phyloP scores from a whole-genome alignment of 441 rosid genomes.

The Sinapis alba region DNA sequence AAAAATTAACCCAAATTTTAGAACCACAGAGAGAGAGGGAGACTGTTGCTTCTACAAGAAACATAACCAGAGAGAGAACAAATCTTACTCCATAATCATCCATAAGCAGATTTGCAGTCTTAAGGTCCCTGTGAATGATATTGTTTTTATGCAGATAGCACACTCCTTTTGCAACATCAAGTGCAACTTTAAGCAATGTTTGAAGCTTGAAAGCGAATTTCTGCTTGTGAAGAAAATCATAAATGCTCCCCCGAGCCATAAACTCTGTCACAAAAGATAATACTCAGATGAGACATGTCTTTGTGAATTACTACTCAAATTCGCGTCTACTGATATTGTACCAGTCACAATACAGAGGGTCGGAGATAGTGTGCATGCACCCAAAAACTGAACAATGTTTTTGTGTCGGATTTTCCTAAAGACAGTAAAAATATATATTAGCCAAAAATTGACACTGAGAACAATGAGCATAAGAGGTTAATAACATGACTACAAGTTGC shows the following conservation, averaged over 20 bases:
- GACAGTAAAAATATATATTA: constrained; percentile 20
- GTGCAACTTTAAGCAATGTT: constrained; percentile 73
- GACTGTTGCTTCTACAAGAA: background rate
- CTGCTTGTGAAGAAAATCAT: constrained; percentile 80
- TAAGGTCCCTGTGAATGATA: constrained; percentile 89
- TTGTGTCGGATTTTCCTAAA: constrained; percentile 88
- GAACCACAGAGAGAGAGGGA: background rate
- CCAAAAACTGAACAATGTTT: constrained; percentile 89
- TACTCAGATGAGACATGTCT: constrained; percentile 30
- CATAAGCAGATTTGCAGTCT: constrained; percentile 93
- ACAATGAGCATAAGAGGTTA: too few relatives aligned
- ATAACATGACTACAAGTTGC: too few relatives aligned
- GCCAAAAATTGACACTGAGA: too few relatives aligned
- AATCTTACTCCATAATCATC: constrained; percentile 86
- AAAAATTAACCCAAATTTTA: constrained; percentile 14
- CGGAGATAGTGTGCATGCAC: constrained; percentile 82
- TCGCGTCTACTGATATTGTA: constrained; percentile 42
- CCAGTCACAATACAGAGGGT: constrained; percentile 86
- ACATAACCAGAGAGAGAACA: background rate
- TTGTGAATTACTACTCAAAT: constrained; percentile 31
- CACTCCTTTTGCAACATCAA: constrained; percentile 92
- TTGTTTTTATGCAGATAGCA: constrained; percentile 90
- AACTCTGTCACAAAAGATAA: constrained; percentile 36
- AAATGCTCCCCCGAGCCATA: constrained; percentile 89
- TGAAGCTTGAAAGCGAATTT: constrained; percentile 74